These are phyloP conservation scores for Periconia sp. DNA, from an alignment of 2,329 filamentous ascomycete species.

Conservation along the genomic window DNA sequence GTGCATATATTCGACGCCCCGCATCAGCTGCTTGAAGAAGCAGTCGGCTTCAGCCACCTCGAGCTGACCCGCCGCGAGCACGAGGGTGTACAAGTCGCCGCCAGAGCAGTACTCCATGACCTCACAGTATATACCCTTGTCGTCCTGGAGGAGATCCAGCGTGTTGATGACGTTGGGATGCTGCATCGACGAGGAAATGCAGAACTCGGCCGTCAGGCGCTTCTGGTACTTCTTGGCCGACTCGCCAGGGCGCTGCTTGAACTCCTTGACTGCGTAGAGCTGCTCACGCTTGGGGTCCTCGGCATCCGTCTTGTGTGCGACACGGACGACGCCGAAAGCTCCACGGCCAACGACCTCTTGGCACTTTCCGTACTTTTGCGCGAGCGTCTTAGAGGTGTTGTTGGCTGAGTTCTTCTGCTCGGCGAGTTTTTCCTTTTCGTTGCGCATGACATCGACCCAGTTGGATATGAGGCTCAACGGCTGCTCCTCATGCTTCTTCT, in stretches of 20 bases:
- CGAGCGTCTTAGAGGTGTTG: conserved; percentile 77
- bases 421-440: conserved; percentile 78
- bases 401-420: conserved; percentile 79
- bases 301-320: conserved; percentile 93
- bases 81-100: conserved; percentile 91
- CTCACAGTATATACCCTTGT: conserved; percentile 97
- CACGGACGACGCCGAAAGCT: conserved; percentile 95
- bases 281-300: conserved; percentile 80
- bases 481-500: conserved; percentile 77
- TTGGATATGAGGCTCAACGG: conserved; percentile 91
- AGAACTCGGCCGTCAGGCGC: conserved; percentile 94
- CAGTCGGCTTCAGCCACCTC: conserved; percentile 94
- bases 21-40: conserved; percentile 99
- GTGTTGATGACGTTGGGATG: conserved; percentile 99
- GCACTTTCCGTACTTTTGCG: conserved; percentile 98
- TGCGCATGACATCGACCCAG: conserved; percentile 93
- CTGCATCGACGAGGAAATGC: conserved; percentile 94
- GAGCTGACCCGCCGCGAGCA: conserved; percentile 88
- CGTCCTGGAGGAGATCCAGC: conserved; percentile 90
- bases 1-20: conserved; percentile 97
- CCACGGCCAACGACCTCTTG: conserved; percentile 96
- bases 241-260: conserved; percentile 90
- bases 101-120: conserved; percentile 99
- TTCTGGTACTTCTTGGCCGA: conserved; percentile 98
- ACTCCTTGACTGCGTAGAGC: conserved; percentile 97